Evolutionary conservation across 345 rosid species (phyloP).

Genomic region (Populus tremula): DNA sequence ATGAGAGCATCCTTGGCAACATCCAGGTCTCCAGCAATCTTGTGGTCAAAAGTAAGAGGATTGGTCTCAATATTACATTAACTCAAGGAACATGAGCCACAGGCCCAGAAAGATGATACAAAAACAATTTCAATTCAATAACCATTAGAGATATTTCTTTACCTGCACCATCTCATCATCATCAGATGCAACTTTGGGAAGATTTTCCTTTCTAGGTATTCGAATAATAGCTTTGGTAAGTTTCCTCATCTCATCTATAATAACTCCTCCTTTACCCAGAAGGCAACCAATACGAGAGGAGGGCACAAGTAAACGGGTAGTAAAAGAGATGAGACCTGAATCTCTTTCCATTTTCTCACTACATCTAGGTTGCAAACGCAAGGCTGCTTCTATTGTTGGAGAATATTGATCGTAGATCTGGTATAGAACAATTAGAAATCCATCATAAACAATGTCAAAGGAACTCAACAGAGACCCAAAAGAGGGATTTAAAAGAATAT

Average conservation of each 20-base stretch:
- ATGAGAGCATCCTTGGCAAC: conserved; percentile 92
- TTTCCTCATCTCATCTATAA: conserved; percentile 89
- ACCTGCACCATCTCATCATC: conserved; percentile 99
- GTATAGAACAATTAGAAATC: conserved; percentile 10
- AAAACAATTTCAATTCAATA: background rate
- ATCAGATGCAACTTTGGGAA: conserved; percentile 80
- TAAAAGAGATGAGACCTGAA: conserved; percentile 83
- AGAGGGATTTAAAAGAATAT: background rate
- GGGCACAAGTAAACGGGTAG: conserved; percentile 89
- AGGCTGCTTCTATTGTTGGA: conserved; percentile 85
- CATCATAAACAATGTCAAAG: background rate
- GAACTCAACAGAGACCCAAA: background rate
- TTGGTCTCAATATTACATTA: background rate
- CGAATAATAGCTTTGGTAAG: conserved; percentile 87
- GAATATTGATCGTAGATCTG: conserved; percentile 80
- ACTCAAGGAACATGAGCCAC: background rate
- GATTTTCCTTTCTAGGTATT: conserved; percentile 76
- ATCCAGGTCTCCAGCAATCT: conserved; percentile 95
- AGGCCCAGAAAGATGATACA: conserved; percentile 1
- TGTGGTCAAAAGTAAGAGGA: conserved; percentile 15
- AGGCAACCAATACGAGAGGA: conserved; percentile 92
- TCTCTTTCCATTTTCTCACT: conserved; percentile 93
- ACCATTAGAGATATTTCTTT: conserved; percentile 12
- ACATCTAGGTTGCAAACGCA: conserved; percentile 85
- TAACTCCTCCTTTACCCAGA: conserved; percentile 89